Evolutionary conservation across 306 rosid species (phyloP), one percentile per base, ranked within the genome.

Genomic region (Pueraria montana): DNA sequence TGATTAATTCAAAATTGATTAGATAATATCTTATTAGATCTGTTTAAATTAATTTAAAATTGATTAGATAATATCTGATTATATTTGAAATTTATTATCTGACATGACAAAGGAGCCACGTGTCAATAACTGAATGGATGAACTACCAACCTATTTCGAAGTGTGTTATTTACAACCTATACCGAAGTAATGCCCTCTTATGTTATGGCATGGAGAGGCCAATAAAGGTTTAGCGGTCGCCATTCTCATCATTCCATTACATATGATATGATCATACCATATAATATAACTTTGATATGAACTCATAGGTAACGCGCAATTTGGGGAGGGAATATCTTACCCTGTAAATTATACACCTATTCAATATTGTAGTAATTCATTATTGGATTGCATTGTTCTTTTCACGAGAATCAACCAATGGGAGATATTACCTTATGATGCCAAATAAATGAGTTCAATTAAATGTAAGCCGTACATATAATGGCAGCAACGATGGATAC

Each of bases 341-440:
- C 36, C 2, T 4, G 1, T 42, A 5, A 66, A 56, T 69, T 40
- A 69, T 16, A 11, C 6, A 20, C 69, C 18, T 43, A 9, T 42
- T 52, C 4, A n/a, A n/a, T n/a, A 13, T 34, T 21, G 1, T 36
- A 36, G 1, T 36, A 27, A 4, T 43, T 45, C 64, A 16, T 72
- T 52, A 69, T 79, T 79, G 73, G 30, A 30, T 63, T 72, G 14
- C 53, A 81, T 81, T 61, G n/a, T 72, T 61, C 32, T 69, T 49
- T 52, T 66, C 34, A n/a, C 40, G 10, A 27, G 0, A 73, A 32
- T 20, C 11, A 32, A 52, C 12, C 46, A 32, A 64, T 17, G 7
- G 43, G 34, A 30, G 34, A 30, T 13, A 14, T 32, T 64, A 5
- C 46, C 26, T 36, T n/a, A 30, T 30, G 34, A 36, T 23, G 23